Percentiles rank a stretch among this genome's conserved stretches.
Evolutionary conservation across 2,329 filamentous ascomycete species (phyloP).

Genomic region (Pestalotiopsis sp.): DNA sequence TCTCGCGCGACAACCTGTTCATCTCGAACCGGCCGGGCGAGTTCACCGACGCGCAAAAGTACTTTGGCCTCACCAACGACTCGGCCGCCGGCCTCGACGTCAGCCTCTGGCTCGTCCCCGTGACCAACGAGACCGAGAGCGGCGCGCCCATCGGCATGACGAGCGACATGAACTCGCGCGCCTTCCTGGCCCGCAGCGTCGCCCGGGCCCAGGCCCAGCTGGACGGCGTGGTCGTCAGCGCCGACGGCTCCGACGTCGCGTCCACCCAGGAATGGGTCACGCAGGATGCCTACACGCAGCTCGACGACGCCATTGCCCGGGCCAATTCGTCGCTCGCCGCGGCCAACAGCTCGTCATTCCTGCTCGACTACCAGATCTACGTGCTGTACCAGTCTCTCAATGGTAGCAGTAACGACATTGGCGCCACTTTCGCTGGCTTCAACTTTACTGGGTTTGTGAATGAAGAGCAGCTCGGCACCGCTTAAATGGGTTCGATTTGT

Average conservation of each 20-base stretch:
- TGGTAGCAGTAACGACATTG: slow-evolving; percentile 4
- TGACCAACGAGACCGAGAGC: not conserved
- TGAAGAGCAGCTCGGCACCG: not conserved
- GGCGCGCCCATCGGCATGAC: not conserved
- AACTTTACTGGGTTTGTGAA: not conserved
- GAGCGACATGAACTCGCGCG: slow-evolving; percentile 1
- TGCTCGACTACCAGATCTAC: slow-evolving; percentile 7
- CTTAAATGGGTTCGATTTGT: not conserved
- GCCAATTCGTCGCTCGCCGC: not conserved
- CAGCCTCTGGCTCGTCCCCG: slow-evolving; percentile 4
- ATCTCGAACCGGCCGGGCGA: slow-evolving; percentile 2
- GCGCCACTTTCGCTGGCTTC: not conserved
- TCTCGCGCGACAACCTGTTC: slow-evolving; percentile 1
- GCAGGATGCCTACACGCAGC: not conserved
- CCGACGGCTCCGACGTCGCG: slow-evolving; percentile 1
- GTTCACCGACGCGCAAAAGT: slow-evolving; percentile 5
- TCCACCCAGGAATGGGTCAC: slow-evolving; percentile 6
- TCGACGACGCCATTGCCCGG: slow-evolving; percentile 1
- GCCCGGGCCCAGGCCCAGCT: not conserved
- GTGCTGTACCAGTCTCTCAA: not conserved
- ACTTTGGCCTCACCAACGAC: not conserved
- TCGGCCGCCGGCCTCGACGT: slow-evolving; percentile 1
- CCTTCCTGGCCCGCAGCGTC: not conserved
- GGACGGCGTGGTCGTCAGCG: not conserved
- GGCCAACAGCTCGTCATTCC: slow-evolving; percentile 5